phyloP scores from a whole-genome alignment of 2,329 filamentous ascomycete genomes.

The Pleomassaria siparia region DNA sequence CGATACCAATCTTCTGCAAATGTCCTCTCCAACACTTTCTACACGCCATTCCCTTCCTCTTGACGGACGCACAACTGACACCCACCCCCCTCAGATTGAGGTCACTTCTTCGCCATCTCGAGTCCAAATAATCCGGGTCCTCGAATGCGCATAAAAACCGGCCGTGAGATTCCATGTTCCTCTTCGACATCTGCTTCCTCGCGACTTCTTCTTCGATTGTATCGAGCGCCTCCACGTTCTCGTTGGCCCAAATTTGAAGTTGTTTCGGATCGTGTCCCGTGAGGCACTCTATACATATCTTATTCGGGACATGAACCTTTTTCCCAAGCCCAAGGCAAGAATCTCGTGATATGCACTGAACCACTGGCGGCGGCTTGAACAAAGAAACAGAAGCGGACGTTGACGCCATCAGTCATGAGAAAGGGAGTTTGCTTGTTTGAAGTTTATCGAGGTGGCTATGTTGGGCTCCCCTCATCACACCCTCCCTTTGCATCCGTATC shows the following conservation, averaged over 20 bases:
- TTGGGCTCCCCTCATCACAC: background rate
- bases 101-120: constrained; percentile 26
- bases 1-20: constrained; percentile 23
- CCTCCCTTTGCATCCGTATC: background rate
- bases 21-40: constrained; percentile 25
- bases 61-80: constrained; percentile 20
- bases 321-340: constrained; percentile 31
- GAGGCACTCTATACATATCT: constrained; percentile 26
- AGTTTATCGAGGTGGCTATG: too few relatives aligned
- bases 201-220: constrained; percentile 22
- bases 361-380: constrained; percentile 28
- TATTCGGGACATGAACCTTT: constrained; percentile 22
- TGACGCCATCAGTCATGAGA: background rate
- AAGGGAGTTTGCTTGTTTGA: background rate
- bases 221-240: constrained; percentile 14
- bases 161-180: constrained; percentile 25
- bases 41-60: constrained; percentile 25
- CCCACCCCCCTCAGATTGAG: constrained; percentile 27
- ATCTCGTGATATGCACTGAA: constrained; percentile 22
- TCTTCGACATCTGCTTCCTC: constrained; percentile 21
- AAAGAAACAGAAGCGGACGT: background rate
- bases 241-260: constrained; percentile 20
- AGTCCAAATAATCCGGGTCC: constrained; percentile 27
- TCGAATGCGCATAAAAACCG: constrained; percentile 29
- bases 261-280: constrained; percentile 27